These are phyloP conservation scores for Thuja plicata DNA, from an alignment of 83 land plant genomes.

Conservation along the genomic window DNA sequence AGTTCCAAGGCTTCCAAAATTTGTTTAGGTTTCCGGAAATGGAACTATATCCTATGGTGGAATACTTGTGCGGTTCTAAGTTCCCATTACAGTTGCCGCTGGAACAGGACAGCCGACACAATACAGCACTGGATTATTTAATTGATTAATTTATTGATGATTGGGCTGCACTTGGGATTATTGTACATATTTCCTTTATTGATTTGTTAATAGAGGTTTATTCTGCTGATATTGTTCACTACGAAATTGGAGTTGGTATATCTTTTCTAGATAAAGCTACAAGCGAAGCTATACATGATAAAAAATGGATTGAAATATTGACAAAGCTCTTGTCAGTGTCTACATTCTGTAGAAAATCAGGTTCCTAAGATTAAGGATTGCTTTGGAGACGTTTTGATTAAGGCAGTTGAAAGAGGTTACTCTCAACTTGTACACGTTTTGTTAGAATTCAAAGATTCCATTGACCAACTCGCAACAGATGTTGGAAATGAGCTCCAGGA, in stretches of 20 bases:
- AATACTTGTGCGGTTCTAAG: not conserved
- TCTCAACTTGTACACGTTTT: not conserved
- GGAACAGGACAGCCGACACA: not conserved
- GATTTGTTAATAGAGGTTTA: not conserved
- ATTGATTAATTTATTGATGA: fast-evolving
- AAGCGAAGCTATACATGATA: not conserved
- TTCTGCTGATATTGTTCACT: not conserved
- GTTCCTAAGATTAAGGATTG: not conserved
- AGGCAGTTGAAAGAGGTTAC: conserved; percentile 1
- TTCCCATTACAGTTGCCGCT: not conserved
- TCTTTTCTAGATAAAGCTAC: not conserved
- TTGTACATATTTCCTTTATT: not conserved
- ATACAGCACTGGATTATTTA: not conserved
- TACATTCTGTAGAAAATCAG: not conserved
- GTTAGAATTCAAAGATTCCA: not conserved
- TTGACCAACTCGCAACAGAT: not conserved
- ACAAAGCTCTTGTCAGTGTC: not conserved
- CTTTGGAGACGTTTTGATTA: not conserved
- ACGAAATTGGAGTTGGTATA: not conserved
- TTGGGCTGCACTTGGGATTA: fast-evolving
- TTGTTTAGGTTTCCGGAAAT: no score
- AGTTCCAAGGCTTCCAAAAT: not conserved
- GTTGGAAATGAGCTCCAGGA: not conserved
- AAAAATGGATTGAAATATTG: not conserved
- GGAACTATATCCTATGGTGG: no score